These are phyloP conservation scores for Ogataea paradorogensis DNA, from an alignment of 805 yeast species.

Conservation along the genomic window DNA sequence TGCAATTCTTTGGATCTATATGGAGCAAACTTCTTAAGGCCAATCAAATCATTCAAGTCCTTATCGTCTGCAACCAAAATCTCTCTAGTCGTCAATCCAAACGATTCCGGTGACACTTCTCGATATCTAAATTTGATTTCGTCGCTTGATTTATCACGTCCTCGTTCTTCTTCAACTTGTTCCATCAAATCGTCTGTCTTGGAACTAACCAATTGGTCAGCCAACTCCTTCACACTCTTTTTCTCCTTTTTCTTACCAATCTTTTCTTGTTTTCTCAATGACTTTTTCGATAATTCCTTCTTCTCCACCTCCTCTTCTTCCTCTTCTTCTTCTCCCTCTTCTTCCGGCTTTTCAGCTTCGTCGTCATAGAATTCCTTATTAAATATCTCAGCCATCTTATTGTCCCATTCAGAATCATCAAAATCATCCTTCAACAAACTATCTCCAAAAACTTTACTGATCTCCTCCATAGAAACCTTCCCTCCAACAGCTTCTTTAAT, in stretches of 20 bases:
- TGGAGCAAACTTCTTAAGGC: conserved; percentile 91
- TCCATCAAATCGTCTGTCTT: conserved; percentile 64
- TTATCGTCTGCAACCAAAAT: conserved; percentile 87
- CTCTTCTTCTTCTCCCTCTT: conserved; percentile 30
- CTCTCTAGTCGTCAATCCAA: conserved; percentile 81
- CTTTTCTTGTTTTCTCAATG: conserved; percentile 52
- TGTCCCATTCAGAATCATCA: conserved; percentile 89
- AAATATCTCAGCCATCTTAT: conserved; percentile 77
- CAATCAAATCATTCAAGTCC: conserved; percentile 78
- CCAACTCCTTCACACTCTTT: conserved; percentile 58
- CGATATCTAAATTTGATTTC: conserved; percentile 74
- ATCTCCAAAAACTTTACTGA: conserved; percentile 67
- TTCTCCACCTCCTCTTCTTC: conserved; percentile 31
- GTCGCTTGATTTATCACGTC: conserved; percentile 50
- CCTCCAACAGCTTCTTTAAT: conserved; percentile 69
- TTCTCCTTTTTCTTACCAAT: conserved; percentile 59
- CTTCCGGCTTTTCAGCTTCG: conserved; percentile 37
- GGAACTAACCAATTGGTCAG: conserved; percentile 75
- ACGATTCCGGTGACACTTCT: conserved; percentile 93
- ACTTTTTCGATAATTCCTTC: conserved; percentile 42
- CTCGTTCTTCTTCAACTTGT: conserved; percentile 63
- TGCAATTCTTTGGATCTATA: conserved; percentile 74
- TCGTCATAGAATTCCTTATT: conserved; percentile 78
- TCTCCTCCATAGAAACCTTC: conserved; percentile 55
- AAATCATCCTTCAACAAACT: conserved; percentile 82